Conservation (phyloP, 306 rosid species). For the Malus orientalis region DNA sequence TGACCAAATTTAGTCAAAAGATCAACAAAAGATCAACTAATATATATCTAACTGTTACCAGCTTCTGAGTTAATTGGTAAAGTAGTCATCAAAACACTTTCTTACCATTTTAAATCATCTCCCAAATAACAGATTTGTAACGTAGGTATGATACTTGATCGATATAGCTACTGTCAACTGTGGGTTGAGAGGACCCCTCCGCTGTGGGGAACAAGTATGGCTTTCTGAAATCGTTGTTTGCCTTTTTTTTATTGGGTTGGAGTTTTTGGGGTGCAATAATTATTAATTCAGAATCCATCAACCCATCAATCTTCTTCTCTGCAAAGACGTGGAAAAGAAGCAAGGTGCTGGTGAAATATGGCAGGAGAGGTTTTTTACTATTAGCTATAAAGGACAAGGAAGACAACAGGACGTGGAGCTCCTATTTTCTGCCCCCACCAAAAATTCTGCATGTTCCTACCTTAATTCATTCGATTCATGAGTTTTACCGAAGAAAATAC, state of each 20-base stretch:
- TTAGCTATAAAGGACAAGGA: slow-evolving; percentile 40
- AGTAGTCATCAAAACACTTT: no score
- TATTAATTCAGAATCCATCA: slow-evolving; percentile 53
- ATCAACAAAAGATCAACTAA: no score
- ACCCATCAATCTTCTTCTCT: slow-evolving; percentile 57
- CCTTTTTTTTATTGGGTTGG: slow-evolving; percentile 11
- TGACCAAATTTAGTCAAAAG: no score
- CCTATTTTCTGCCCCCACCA: slow-evolving; percentile 36
- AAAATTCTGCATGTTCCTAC: slow-evolving; percentile 31
- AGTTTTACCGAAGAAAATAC: not conserved
- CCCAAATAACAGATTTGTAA: not conserved
- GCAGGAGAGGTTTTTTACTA: slow-evolving; percentile 24
- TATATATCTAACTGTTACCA: no score
- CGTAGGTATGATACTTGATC: not conserved
- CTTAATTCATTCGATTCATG: not conserved
- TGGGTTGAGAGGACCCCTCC: not conserved
- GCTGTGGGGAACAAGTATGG: not conserved
- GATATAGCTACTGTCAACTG: not conserved
- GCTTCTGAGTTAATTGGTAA: no score
- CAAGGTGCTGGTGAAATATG: slow-evolving; percentile 38
- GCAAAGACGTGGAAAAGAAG: slow-evolving; percentile 73
- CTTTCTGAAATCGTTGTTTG: not conserved
- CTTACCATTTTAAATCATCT: slow-evolving; percentile 10
- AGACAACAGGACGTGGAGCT: slow-evolving; percentile 42
- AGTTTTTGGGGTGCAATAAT: slow-evolving; percentile 20